These are phyloP conservation scores for Aspergillus sclerotioniger DNA, from an alignment of 495 filamentous ascomycete genomes.

Conservation along the genomic window DNA sequence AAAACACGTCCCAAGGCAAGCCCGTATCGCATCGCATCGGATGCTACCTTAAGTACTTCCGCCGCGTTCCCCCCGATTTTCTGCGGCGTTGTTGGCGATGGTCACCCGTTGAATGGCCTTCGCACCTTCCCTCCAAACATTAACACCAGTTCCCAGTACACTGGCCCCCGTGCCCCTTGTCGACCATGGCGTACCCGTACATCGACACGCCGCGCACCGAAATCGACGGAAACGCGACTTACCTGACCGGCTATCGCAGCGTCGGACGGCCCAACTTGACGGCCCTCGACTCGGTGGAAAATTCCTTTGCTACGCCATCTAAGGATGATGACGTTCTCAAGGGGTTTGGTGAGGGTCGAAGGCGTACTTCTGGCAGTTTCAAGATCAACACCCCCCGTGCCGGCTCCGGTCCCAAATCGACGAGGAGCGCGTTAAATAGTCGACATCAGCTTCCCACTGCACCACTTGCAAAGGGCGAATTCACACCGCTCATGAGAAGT, in stretches of 20 bases:
- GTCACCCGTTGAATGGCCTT: conserved; percentile 29
- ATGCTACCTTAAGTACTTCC: not conserved
- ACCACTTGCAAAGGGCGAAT: conserved; percentile 68
- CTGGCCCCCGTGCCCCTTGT: no score
- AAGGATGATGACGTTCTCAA: conserved; percentile 72
- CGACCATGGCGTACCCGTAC: conserved; percentile 49
- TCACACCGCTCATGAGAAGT: conserved; percentile 90
- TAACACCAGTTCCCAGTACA: no score
- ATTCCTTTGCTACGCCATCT: conserved; percentile 81
- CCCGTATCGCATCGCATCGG: conserved; percentile 10
- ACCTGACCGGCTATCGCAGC: conserved; percentile 57
- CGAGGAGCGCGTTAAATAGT: conserved; percentile 58
- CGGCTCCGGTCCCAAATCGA: conserved; percentile 46
- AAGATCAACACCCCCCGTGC: conserved; percentile 70
- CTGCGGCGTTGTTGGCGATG: conserved; percentile 25
- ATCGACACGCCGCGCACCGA: conserved; percentile 81
- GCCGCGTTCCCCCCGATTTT: not conserved
- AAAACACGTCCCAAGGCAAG: conserved; percentile 39
- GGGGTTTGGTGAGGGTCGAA: conserved; percentile 59
- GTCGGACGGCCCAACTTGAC: conserved; percentile 48
- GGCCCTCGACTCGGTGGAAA: conserved; percentile 76
- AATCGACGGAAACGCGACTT: conserved; percentile 72
- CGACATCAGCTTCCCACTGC: conserved; percentile 60
- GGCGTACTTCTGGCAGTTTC: conserved; percentile 46
- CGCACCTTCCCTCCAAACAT: not conserved